Conservation (phyloP, 2,329 filamentous ascomycete species). For the Botrytis byssoidea region DNA sequence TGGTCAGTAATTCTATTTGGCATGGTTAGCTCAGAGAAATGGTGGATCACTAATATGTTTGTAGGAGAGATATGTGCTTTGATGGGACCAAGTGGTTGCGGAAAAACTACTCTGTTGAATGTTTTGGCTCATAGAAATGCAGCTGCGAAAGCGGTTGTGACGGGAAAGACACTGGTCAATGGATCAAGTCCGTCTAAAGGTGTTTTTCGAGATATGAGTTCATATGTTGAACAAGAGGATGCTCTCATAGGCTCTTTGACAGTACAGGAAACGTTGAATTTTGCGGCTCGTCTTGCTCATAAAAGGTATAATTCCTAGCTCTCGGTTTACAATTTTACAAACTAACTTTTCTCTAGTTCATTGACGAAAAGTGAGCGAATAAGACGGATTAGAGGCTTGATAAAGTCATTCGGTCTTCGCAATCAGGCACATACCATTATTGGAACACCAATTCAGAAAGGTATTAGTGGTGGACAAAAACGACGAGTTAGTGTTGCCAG, state of each 20-base stretch:
- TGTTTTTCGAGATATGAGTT: slow-evolving; percentile 63
- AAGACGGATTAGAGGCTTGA: slow-evolving; percentile 62
- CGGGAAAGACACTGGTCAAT: slow-evolving; percentile 61
- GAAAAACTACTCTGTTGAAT: slow-evolving; percentile 84
- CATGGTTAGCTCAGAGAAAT: neutral
- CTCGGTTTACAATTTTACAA: neutral
- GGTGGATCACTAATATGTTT: slow-evolving; percentile 12
- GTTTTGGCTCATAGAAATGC: slow-evolving; percentile 63
- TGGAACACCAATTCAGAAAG: slow-evolving; percentile 79
- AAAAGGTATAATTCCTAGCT: slow-evolving; percentile 45
- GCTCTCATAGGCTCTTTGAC: slow-evolving; percentile 78
- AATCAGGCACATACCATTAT: slow-evolving; percentile 69
- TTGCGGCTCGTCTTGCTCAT: slow-evolving; percentile 68
- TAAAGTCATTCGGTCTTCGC: slow-evolving; percentile 71
- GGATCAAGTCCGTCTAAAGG: slow-evolving; percentile 52
- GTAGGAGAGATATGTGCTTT: slow-evolving; percentile 71
- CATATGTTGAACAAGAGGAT: slow-evolving; percentile 88
- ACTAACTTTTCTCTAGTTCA: slow-evolving; percentile 33
- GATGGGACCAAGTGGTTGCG: slow-evolving; percentile 73
- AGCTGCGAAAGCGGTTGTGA: slow-evolving; percentile 53
- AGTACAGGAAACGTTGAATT: slow-evolving; percentile 74
- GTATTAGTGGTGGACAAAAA: slow-evolving; percentile 84
- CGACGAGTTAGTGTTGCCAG: slow-evolving; percentile 75
- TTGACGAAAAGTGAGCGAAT: slow-evolving; percentile 54
- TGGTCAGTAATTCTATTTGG: slow-evolving; percentile 42